phyloP scores from a whole-genome alignment of 306 rosid species.

The Mucuna pruriens region DNA sequence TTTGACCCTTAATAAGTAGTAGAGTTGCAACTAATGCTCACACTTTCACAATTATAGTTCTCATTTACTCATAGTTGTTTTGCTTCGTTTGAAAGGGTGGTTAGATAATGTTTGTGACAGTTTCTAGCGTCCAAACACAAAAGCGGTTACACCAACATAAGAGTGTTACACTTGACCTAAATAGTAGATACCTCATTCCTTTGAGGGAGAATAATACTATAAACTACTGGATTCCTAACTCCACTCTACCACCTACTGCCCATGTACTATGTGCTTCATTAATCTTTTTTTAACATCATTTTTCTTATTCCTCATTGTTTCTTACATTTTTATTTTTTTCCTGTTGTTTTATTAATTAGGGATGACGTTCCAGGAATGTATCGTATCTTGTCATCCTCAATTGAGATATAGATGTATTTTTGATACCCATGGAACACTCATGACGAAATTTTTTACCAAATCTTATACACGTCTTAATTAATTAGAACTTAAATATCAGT shows the following conservation, averaged over 20 bases:
- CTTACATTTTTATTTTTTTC: not conserved
- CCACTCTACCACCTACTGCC: not conserved
- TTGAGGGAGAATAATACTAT: not conserved
- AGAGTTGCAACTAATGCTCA: slow-evolving; percentile 37
- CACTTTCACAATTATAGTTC: slow-evolving; percentile 21
- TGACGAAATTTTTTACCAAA: not conserved
- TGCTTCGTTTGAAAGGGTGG: slow-evolving; percentile 68
- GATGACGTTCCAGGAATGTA: not conserved
- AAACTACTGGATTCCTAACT: slow-evolving; percentile 22
- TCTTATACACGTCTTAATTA: too few relatives aligned
- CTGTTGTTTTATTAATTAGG: not conserved
- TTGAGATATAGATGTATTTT: not conserved
- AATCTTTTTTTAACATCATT: not conserved
- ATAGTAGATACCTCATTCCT: slow-evolving; percentile 29
- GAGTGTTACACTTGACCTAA: slow-evolving; percentile 84
- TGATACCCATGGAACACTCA: not conserved
- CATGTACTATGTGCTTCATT: slow-evolving; percentile 21
- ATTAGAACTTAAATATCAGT: too few relatives aligned
- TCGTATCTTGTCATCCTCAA: not conserved
- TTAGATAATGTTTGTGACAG: slow-evolving; percentile 49
- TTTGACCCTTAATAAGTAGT: slow-evolving; percentile 48
- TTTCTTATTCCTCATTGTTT: not conserved
- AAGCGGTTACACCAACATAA: slow-evolving; percentile 78
- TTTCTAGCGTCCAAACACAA: slow-evolving; percentile 49
- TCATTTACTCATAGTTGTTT: slow-evolving; percentile 47